These are phyloP conservation scores for Baorangia bicolor DNA, from an alignment of 768 basidiomycete species.

Conservation along the genomic window DNA sequence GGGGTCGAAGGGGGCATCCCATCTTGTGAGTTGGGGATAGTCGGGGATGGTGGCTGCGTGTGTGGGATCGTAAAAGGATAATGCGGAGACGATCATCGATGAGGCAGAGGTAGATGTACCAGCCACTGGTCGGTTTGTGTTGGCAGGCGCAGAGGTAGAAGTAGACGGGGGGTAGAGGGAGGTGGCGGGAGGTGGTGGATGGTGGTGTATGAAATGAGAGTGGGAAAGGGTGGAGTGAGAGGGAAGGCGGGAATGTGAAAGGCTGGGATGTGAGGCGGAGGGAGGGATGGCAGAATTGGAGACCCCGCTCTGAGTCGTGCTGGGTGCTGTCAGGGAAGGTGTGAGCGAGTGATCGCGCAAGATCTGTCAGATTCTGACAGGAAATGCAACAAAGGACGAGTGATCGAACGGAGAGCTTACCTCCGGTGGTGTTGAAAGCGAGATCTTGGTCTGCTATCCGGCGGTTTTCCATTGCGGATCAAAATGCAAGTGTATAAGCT, in stretches of 20 bases:
- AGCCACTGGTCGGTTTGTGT: not conserved
- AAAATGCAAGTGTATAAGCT: slow-evolving; percentile 3
- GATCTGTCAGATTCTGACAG: slow-evolving; percentile 13
- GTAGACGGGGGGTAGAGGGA: slow-evolving; percentile 2
- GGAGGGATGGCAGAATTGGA: not conserved
- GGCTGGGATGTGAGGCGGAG: not conserved
- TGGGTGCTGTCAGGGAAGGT: slow-evolving; percentile 4
- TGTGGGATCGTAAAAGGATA: slow-evolving; percentile 54
- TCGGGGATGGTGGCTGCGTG: slow-evolving; percentile 34
- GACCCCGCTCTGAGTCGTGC: not conserved
- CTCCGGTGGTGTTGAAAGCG: slow-evolving; percentile 20
- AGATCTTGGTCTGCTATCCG: slow-evolving; percentile 20
- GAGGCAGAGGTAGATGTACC: slow-evolving; percentile 1
- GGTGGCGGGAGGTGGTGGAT: not conserved
- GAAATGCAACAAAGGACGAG: slow-evolving; percentile 3
- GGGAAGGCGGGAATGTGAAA: not conserved
- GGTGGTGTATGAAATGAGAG: not conserved
- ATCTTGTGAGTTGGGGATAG: slow-evolving; percentile 44
- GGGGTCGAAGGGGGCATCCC: slow-evolving; percentile 16
- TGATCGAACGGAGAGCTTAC: slow-evolving; percentile 25
- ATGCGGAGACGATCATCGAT: slow-evolving; percentile 53
- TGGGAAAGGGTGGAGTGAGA: not conserved
- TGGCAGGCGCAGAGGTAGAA: not conserved
- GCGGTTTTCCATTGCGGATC: slow-evolving; percentile 26
- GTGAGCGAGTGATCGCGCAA: slow-evolving; percentile 17